phyloP scores from a whole-genome alignment of 2,329 filamentous ascomycete species.

The Colletotrichum truncatum region DNA sequence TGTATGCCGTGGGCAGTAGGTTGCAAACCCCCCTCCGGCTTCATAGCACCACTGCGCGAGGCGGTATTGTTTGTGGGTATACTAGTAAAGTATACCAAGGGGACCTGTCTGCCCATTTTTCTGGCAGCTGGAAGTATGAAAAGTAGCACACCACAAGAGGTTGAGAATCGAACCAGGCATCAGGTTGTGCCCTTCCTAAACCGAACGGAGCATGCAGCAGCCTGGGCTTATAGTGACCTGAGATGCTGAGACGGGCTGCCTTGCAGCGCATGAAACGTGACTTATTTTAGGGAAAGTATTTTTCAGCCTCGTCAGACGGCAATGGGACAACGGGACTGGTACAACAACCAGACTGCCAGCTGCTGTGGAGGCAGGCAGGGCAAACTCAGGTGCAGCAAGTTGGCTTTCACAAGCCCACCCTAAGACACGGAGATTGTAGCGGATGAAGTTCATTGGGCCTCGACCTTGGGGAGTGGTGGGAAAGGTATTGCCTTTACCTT shows the following conservation, averaged over 20 bases:
- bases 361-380: neutral
- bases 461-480: neutral
- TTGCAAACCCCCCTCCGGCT: neutral
- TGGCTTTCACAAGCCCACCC: neutral
- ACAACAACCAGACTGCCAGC: neutral
- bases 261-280: neutral
- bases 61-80: neutral
- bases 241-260: neutral
- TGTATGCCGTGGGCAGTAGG: neutral
- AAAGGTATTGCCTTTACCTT: too few species aligned
- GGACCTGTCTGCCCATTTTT: neutral
- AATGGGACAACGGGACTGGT: neutral
- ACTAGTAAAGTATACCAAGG: neutral
- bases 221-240: neutral
- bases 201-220: neutral
- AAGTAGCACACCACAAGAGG: too few species aligned
- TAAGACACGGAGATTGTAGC: neutral
- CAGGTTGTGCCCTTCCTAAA: neutral
- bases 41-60: neutral
- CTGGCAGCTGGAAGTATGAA: neutral
- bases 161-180: neutral
- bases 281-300: neutral
- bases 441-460: neutral
- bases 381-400: neutral
- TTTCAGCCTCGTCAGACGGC: conserved; percentile 1